phyloP scores from a whole-genome alignment of 768 basidiomycete species.

The Russula griseocarnosa region DNA sequence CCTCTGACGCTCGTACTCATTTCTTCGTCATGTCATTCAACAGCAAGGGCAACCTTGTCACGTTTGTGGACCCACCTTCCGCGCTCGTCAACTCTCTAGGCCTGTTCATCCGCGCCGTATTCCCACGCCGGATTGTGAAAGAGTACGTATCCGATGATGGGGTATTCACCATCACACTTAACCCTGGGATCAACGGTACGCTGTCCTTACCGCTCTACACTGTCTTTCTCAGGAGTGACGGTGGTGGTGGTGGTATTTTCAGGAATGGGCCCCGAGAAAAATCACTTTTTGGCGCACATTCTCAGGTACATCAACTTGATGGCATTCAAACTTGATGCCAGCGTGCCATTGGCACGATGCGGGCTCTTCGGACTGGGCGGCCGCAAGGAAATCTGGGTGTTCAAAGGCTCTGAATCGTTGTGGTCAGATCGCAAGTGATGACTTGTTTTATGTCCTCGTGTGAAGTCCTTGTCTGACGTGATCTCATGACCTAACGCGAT shows the following conservation, averaged over 20 bases:
- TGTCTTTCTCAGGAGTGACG: background rate
- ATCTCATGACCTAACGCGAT: conserved; percentile 16
- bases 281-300: conserved; percentile 57
- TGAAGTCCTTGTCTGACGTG: background rate
- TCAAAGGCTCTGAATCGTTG: conserved; percentile 43
- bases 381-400: conserved; percentile 61
- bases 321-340: conserved; percentile 62
- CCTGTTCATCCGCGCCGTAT: conserved; percentile 39
- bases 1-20: conserved; percentile 45
- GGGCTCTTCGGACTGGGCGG: conserved; percentile 40
- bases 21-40: conserved; percentile 69
- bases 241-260: conserved; percentile 7
- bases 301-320: conserved; percentile 54
- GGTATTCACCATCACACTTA: conserved; percentile 54
- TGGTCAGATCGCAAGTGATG: conserved; percentile 17
- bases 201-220: background rate
- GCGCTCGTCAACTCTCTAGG: conserved; percentile 40
- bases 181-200: conserved; percentile 31
- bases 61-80: conserved; percentile 42
- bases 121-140: conserved; percentile 42
- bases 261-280: conserved; percentile 41
- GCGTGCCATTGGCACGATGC: conserved; percentile 51
- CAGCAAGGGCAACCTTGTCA: conserved; percentile 52
- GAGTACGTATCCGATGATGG: conserved; percentile 48
- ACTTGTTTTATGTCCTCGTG: background rate